Evolutionary conservation across 176 grass and related monocot species (phyloP).

Genomic region (Oryza officinalis): DNA sequence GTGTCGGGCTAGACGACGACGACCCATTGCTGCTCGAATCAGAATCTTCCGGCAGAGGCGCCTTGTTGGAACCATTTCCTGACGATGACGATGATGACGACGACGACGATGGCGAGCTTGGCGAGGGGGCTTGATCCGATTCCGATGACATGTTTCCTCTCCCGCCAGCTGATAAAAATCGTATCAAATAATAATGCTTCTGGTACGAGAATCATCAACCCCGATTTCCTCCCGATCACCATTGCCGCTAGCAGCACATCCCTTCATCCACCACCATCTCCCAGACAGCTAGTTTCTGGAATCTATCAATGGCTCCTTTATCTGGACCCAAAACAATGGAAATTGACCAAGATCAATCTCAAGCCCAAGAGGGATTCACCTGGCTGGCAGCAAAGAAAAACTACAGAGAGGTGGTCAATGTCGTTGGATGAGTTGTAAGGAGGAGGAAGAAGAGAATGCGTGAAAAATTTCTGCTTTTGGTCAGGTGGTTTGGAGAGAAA

Average conservation of each 20-base stretch:
- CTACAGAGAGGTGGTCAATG: neutral
- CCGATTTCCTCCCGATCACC: neutral
- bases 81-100: neutral
- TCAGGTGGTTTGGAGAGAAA: neutral
- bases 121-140: slow-evolving; percentile 31
- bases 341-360: neutral
- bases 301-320: neutral
- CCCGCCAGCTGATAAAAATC: neutral
- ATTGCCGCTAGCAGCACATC: neutral
- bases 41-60: neutral
- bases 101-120: slow-evolving; percentile 32
- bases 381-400: neutral
- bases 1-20: slow-evolving; percentile 4
- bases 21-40: neutral
- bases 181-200: neutral
- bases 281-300: neutral
- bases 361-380: neutral
- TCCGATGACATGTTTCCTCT: slow-evolving; percentile 31
- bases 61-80: slow-evolving; percentile 39
- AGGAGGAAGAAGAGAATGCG: neutral
- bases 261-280: neutral
- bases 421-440: neutral
- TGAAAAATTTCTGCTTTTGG: neutral
- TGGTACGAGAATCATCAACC: slow-evolving; percentile 4
- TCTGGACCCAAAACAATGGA: neutral